Evolutionary conservation across 345 rosid species (phyloP).

Genomic region (Salix dunnii): DNA sequence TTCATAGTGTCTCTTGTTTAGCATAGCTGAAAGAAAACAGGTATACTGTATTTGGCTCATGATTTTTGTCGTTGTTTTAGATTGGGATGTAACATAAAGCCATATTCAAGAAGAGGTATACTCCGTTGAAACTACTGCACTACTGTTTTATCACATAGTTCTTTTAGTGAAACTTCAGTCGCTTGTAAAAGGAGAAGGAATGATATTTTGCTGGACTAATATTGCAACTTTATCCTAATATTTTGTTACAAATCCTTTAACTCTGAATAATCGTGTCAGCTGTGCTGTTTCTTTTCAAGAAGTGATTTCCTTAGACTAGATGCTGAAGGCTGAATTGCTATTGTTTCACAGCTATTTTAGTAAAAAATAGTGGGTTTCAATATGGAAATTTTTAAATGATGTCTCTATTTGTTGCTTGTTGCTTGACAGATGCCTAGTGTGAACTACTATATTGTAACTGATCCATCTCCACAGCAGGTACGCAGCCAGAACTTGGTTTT

Average conservation of each 20-base stretch:
- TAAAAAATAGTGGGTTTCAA: not conserved
- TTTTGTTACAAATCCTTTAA: not conserved
- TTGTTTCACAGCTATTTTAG: not conserved
- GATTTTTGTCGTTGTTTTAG: not conserved
- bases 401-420: not conserved
- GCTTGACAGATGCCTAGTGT: conserved; percentile 15
- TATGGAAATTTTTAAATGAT: not conserved
- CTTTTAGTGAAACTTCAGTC: not conserved
- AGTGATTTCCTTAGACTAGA: not conserved
- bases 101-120: not conserved
- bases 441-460: not conserved
- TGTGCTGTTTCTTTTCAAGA: not conserved
- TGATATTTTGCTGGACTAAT: too few species aligned
- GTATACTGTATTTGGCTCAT: not conserved
- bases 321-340: not conserved
- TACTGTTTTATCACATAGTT: not conserved
- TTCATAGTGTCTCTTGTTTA: not conserved
- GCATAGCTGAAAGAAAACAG: not conserved
- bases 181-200: too few species aligned
- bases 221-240: not conserved
- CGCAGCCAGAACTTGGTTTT: not conserved
- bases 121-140: not conserved
- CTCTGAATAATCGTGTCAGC: not conserved
- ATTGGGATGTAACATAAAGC: not conserved
- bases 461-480: conserved; percentile 7